Evolutionary conservation across 2,329 filamentous ascomycete species (phyloP), one percentile per base, ranked within the genome.

Genomic region (Paracoccidioides brasiliensis): DNA sequence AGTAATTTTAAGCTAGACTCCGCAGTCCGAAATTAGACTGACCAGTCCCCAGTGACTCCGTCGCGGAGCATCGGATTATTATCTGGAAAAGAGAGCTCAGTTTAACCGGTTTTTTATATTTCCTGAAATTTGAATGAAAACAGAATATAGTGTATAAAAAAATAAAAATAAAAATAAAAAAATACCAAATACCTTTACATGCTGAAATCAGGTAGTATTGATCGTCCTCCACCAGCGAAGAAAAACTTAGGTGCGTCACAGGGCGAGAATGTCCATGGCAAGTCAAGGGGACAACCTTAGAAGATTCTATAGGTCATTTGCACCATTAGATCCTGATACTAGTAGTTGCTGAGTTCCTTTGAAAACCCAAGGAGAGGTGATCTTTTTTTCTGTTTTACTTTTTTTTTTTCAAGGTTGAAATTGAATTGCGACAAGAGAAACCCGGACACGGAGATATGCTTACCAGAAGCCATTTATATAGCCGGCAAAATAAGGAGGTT

Each of bases 31-130:
- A 43, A 43, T 4, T 37, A 30, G 32, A 62, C 77, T 58, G 76
- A 87, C 87, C 90, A 96, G 71, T 96, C 90, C 57, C 93, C 93
- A 50, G 91, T 98, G 59, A 94, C 81, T 60, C 93, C 93, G 74
- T 97, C 89, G 62, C 93, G 88, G 64, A 98, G 85, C 90, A 97
- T 97, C 52, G 93, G 93, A 70, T 97, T 97, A 67, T 91, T 91
- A 77, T 98, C 93, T 90, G 70, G 55, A n/a, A 57, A 57, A 48
- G 46, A 48, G 14, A 65, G 38, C 22, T 52, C 41, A 49, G 43
- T 50, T 15, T 54, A 42, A 12, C 12, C 10, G 45, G 32, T 28
- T 45, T 22, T 22, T 37, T 12, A 54, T 52, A 51, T 6, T 33
- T 38, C 22, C 10, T 3, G 49, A 42, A 22, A n/a, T n/a, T n/a